Evolutionary conservation across 1,139 yeast species (phyloP), one percentile per base, ranked within the genome.

Genomic region (Kodamaea suecica): DNA sequence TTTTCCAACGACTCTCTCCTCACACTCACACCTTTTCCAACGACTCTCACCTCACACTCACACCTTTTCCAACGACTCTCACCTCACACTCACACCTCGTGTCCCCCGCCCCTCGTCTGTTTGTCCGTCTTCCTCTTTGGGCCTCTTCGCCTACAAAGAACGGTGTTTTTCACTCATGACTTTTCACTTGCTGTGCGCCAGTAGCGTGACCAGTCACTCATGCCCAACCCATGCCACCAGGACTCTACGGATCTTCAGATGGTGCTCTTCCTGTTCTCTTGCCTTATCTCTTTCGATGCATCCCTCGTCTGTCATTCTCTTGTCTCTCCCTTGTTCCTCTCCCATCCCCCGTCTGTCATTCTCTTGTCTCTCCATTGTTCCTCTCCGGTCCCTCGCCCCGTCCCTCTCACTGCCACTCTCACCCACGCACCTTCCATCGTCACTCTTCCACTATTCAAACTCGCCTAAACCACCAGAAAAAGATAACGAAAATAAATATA

Each of bases 401-500:
- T 19, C 10, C 9, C 10, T 19, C 23, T 7, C 23, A 7, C 23
- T 19, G 10, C 7, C 23, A 7, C 10, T 19, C 23, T 19, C 23
- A 7, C 10, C 23, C 7, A 19, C 23, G 7, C 23, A 19, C 7
- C 10, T 19, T 10, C 10, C 7, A 19, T 19, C 7, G 9, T 7
- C 23, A 7, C 23, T 19, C 10, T 19, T 7, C 10, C 23, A 7
- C 23, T 10, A 19, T 7, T 19, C 7, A 23, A 23, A 23, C 5
- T 23, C 12, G 13, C 26, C 10, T 10, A 7, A 23, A 23, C 14
- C 17, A 25, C 28, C 28, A 25, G 14, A 25, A 25, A 25, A 25
- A 25, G 28, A 25, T 25, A 25, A 13, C 28, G 17, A 12, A 6
- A 6, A 23, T n/a, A 23, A 25, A 25, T 25, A 25, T 25, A 25